A percentile compares a stretch with the other conserved stretches of the same genome.
These are phyloP conservation scores for Pichia cabralensis DNA, from an alignment of 805 yeast genomes.

Conservation along the genomic window DNA sequence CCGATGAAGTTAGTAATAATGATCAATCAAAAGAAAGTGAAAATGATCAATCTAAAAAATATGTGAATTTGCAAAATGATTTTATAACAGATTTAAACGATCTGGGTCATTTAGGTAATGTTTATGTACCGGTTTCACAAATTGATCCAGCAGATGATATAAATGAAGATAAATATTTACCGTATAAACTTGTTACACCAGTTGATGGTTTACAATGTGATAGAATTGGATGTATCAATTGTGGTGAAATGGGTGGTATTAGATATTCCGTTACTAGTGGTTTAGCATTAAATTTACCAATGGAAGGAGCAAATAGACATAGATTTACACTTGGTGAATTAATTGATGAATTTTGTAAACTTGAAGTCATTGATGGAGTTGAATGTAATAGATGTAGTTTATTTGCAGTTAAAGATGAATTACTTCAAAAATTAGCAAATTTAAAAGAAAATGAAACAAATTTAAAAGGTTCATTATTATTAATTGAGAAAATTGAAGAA, in stretches of 20 bases:
- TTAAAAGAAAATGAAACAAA: slow-evolving; percentile 9
- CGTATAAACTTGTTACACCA: slow-evolving; percentile 65
- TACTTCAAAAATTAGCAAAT: slow-evolving; percentile 29
- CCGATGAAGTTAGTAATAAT: too few relatives aligned
- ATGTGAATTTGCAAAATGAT: slow-evolving; percentile 19
- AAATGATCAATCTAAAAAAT: slow-evolving; percentile 16
- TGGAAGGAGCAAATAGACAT: slow-evolving; percentile 27
- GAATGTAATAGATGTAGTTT: slow-evolving; percentile 92
- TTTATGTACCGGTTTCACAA: slow-evolving; percentile 63
- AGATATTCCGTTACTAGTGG: slow-evolving; percentile 74
- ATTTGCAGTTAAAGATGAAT: slow-evolving; percentile 43
- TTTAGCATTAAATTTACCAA: slow-evolving; percentile 57
- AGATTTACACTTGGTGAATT: slow-evolving; percentile 40
- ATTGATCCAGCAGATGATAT: slow-evolving; percentile 59
- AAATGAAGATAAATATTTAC: slow-evolving; percentile 34
- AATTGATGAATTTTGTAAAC: slow-evolving; percentile 56
- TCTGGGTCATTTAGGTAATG: slow-evolving; percentile 52
- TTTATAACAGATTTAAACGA: slow-evolving; percentile 30
- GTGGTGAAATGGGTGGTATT: slow-evolving; percentile 93
- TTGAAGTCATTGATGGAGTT: slow-evolving; percentile 86
- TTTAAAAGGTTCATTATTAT: neutral
- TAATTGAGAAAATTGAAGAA: slow-evolving; percentile 27
- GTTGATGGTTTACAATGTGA: slow-evolving; percentile 86
- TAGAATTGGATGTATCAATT: slow-evolving; percentile 78
- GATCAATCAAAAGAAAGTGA: slow-evolving; percentile 15